phyloP scores from a whole-genome alignment of 495 filamentous ascomycete genomes.

The Chaetomium fimeti region DNA sequence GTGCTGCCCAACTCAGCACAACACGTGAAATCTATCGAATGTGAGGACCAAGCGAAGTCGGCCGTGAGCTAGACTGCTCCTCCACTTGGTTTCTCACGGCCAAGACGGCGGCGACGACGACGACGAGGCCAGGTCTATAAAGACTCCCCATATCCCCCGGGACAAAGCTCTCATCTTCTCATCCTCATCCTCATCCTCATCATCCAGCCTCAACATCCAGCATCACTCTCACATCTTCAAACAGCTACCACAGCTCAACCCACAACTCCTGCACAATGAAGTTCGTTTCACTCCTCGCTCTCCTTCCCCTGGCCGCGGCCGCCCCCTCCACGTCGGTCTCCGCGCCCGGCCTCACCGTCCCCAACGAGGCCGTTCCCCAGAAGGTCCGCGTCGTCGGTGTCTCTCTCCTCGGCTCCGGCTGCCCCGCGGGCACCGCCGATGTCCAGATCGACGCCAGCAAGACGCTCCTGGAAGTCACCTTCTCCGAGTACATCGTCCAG shows the following conservation, averaged over 20 bases:
- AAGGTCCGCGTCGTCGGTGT: slow-evolving; percentile 39
- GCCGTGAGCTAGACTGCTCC: no score
- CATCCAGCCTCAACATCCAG: not conserved
- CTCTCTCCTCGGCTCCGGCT: slow-evolving; percentile 31
- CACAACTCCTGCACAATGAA: slow-evolving; percentile 7
- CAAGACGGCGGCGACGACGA: not conserved
- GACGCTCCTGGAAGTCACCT: slow-evolving; percentile 23
- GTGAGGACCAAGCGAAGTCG: not conserved
- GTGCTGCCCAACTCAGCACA: slow-evolving; percentile 13
- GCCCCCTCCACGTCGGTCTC: not conserved
- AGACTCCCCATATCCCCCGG: not conserved
- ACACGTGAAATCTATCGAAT: not conserved
- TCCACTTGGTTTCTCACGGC: not conserved
- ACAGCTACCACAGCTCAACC: not conserved
- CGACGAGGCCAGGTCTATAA: slow-evolving; percentile 3
- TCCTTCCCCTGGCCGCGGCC: slow-evolving; percentile 18
- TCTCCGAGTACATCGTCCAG: slow-evolving; percentile 27
- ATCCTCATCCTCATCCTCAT: slow-evolving; percentile 1
- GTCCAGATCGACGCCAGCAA: slow-evolving; percentile 28
- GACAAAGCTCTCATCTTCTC: not conserved
- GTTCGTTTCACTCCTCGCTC: slow-evolving; percentile 6
- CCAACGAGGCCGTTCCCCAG: slow-evolving; percentile 4
- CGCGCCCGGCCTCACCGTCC: slow-evolving; percentile 9
- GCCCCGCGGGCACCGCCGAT: slow-evolving; percentile 24
- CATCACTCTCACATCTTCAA: not conserved